Evolutionary conservation across 2,329 filamentous ascomycete species (phyloP).

Genomic region (Fusarium mexicanum): DNA sequence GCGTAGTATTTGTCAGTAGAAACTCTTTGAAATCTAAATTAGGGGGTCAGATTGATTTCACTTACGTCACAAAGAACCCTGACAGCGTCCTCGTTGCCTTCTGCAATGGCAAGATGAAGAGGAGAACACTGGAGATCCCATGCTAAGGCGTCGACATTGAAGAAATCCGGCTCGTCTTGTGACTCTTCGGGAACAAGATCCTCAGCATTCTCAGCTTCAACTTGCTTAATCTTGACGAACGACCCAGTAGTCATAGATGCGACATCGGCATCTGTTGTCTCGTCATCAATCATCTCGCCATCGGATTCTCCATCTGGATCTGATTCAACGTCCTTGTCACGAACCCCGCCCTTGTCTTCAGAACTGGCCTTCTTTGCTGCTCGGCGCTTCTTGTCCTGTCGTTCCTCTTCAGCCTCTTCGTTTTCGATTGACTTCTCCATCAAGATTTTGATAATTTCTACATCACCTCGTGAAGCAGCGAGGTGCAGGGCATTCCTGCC

Average conservation of each 20-base stretch:
- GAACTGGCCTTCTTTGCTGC: constrained; percentile 40
- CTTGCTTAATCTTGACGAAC: constrained; percentile 72
- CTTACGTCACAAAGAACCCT: constrained; percentile 71
- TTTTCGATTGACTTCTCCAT: constrained; percentile 80
- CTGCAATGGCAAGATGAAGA: constrained; percentile 80
- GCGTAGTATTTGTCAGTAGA: constrained; percentile 40
- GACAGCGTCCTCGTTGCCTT: constrained; percentile 75
- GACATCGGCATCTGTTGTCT: constrained; percentile 55
- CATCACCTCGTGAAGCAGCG: constrained; percentile 74
- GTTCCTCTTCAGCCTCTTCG: constrained; percentile 72
- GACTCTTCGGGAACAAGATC: constrained; percentile 62
- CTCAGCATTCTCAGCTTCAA: constrained; percentile 45
- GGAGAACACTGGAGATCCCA: constrained; percentile 82
- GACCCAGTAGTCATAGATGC: constrained; percentile 72
- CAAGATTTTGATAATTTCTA: constrained; percentile 75
- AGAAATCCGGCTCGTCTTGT: constrained; percentile 78
- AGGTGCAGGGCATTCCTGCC: constrained; percentile 86
- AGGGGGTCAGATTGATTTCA: neutral
- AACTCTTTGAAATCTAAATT: neutral
- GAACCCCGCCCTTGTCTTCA: neutral
- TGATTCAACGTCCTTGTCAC: constrained; percentile 1
- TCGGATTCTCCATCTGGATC: constrained; percentile 49
- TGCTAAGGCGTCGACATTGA: constrained; percentile 78
- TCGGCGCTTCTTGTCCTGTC: constrained; percentile 59
- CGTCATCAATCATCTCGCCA: constrained; percentile 57